phyloP scores from a whole-genome alignment of 371 early-diverging fungal species.

The Haplosporangium sp. region DNA sequence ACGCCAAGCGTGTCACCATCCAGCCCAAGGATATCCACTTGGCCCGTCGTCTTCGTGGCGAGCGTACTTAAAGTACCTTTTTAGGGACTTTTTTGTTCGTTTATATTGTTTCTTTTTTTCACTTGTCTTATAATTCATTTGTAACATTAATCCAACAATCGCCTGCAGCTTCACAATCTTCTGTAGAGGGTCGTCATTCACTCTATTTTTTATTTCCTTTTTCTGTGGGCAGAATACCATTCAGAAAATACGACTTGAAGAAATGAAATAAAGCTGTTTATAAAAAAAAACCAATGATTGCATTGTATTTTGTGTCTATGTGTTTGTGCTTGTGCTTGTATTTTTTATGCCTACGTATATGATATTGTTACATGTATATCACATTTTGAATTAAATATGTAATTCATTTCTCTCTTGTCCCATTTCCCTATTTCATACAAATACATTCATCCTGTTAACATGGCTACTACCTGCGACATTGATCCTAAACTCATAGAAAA shows the following conservation, averaged over 20 bases:
- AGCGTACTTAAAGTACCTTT: constrained; percentile 74
- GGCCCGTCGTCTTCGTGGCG: constrained; percentile 96
- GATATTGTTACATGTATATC: too few relatives aligned
- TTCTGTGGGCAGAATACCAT: constrained; percentile 2
- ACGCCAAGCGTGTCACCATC: constrained; percentile 99
- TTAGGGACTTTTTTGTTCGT: too few relatives aligned
- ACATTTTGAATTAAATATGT: too few relatives aligned
- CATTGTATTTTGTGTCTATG: neutral
- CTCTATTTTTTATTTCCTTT: neutral
- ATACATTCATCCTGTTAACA: neutral
- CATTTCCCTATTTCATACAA: too few relatives aligned
- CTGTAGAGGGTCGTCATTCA: constrained; percentile 1
- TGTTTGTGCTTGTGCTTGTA: neutral
- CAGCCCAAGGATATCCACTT: constrained; percentile 99
- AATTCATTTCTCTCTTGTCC: too few relatives aligned
- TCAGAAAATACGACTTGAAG: constrained; percentile 4
- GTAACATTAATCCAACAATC: constrained; percentile 43
- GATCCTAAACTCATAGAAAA: constrained; percentile 65
- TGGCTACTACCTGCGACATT: constrained; percentile 68
- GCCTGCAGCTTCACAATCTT: constrained; percentile 8
- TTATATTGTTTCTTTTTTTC: neutral
- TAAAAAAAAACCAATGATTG: neutral
- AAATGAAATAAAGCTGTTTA: constrained; percentile 1
- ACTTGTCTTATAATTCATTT: constrained; percentile 29
- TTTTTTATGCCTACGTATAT: too few relatives aligned